A percentile compares a stretch with the other conserved stretches of the same genome.
These are phyloP conservation scores for Davidsoniella neocaledoniae DNA, from an alignment of 2,329 filamentous ascomycete genomes.

Conservation along the genomic window DNA sequence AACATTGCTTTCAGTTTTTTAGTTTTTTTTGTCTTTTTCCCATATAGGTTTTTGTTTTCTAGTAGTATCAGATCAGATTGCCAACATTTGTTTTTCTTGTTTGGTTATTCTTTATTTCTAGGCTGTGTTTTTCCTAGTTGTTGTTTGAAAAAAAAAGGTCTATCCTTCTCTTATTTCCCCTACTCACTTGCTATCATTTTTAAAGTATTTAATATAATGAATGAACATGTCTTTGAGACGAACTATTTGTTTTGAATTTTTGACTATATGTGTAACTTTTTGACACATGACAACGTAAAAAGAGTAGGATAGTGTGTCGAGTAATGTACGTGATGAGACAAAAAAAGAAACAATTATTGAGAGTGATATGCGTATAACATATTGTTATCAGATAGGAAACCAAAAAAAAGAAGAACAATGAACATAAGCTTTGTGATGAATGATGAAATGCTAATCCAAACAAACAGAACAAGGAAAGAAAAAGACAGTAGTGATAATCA, in stretches of 20 bases:
- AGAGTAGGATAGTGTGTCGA: no score
- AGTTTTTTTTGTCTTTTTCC: neutral
- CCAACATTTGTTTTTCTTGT: neutral
- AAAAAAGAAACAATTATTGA: neutral
- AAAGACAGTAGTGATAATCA: neutral
- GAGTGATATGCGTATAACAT: neutral
- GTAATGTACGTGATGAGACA: no score
- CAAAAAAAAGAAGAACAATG: neutral
- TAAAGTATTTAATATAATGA: conserved; percentile 6
- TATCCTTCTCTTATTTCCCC: no score
- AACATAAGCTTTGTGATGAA: no score
- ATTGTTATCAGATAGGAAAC: neutral
- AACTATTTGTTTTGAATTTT: neutral
- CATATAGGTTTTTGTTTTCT: neutral
- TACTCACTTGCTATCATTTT: neutral
- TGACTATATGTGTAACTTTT: neutral
- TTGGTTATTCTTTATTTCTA: conserved; percentile 1
- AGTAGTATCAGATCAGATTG: neutral
- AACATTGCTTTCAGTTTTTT: neutral
- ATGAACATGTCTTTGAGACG: conserved; percentile 2
- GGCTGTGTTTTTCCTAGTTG: neutral
- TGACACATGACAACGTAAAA: neutral
- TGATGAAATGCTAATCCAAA: neutral
- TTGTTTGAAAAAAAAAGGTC: neutral
- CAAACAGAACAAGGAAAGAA: neutral